Conservation (phyloP, 768 basidiomycete genomes). For the Boletus pseudopeckii region DNA sequence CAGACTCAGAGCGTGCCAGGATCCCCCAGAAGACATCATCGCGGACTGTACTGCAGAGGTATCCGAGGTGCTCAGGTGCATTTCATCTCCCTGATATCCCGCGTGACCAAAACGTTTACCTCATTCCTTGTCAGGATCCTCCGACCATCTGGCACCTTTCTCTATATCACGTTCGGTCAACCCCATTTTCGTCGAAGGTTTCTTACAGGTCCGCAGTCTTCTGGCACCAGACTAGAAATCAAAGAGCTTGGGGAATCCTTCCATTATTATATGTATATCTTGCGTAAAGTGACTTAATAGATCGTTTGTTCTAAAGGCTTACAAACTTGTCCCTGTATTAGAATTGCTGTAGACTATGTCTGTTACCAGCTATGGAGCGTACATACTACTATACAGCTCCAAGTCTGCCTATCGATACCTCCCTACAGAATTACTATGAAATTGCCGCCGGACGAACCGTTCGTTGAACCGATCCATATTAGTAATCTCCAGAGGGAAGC, state of each 20-base stretch:
- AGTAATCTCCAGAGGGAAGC: constrained; percentile 15
- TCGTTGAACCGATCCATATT: constrained; percentile 31
- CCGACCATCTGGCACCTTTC: constrained; percentile 54
- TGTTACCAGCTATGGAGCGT: not conserved
- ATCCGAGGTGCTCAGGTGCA: constrained; percentile 66
- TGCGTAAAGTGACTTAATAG: constrained; percentile 40
- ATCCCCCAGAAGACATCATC: constrained; percentile 70
- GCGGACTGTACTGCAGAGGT: constrained; percentile 74
- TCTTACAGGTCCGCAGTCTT: constrained; percentile 42
- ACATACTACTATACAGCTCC: not conserved
- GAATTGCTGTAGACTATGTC: not conserved
- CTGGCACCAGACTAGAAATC: constrained; percentile 60
- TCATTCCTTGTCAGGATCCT: constrained; percentile 48
- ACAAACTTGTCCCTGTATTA: not conserved
- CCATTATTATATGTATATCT: constrained; percentile 78
- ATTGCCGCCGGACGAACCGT: constrained; percentile 24
- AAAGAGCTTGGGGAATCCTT: constrained; percentile 74
- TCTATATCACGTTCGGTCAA: constrained; percentile 87
- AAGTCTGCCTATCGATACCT: constrained; percentile 21
- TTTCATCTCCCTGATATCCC: not conserved
- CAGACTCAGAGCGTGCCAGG: constrained; percentile 36
- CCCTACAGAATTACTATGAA: constrained; percentile 10
- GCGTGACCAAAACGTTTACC: not conserved
- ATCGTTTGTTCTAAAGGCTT: not conserved
- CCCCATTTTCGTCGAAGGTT: constrained; percentile 81